phyloP scores from a whole-genome alignment of 2,329 filamentous ascomycete genomes.

The Malbranchea cinnamomea region DNA sequence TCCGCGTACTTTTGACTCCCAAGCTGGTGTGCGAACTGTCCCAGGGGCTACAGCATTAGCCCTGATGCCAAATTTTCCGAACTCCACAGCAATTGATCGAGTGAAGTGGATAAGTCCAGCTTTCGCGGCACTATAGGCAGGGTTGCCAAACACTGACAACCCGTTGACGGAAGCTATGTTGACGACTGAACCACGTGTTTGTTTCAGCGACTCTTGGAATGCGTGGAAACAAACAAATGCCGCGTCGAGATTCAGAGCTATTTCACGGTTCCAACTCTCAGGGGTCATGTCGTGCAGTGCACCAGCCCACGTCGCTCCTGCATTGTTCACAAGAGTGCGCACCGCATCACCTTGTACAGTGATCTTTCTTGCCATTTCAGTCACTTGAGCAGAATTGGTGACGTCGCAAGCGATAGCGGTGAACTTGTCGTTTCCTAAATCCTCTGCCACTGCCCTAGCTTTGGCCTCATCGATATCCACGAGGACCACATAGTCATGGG shows the following conservation, averaged over 20 bases:
- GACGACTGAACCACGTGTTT: constrained; percentile 8
- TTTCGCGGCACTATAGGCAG: constrained; percentile 25
- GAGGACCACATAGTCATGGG: constrained; percentile 12
- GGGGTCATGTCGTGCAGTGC: constrained; percentile 13
- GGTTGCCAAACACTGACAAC: constrained; percentile 12
- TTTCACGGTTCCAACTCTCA: constrained; percentile 11
- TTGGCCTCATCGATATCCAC: constrained; percentile 12
- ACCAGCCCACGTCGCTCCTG: constrained; percentile 13
- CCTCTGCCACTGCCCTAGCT: constrained; percentile 7
- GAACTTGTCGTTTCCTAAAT: constrained; percentile 9
- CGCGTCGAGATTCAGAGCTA: constrained; percentile 12
- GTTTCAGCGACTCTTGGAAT: constrained; percentile 11
- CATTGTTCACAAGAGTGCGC: constrained; percentile 16
- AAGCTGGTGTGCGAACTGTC: constrained; percentile 11
- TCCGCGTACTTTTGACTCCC: constrained; percentile 9
- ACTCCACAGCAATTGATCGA: constrained; percentile 19
- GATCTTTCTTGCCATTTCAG: constrained; percentile 7
- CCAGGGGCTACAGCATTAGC: constrained; percentile 24
- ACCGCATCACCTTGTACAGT: constrained; percentile 6
- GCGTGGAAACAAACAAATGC: constrained; percentile 12
- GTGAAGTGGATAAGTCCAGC: constrained; percentile 28
- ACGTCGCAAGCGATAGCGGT: constrained; percentile 13
- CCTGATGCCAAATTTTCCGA: constrained; percentile 23
- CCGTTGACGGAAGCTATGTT: constrained; percentile 14
- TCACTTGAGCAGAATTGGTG: constrained; percentile 12